A percentile compares a stretch with the other conserved stretches of the same genome.
These are phyloP conservation scores for Starmerella sp. DNA, from an alignment of 805 yeast species.

Conservation along the genomic window DNA sequence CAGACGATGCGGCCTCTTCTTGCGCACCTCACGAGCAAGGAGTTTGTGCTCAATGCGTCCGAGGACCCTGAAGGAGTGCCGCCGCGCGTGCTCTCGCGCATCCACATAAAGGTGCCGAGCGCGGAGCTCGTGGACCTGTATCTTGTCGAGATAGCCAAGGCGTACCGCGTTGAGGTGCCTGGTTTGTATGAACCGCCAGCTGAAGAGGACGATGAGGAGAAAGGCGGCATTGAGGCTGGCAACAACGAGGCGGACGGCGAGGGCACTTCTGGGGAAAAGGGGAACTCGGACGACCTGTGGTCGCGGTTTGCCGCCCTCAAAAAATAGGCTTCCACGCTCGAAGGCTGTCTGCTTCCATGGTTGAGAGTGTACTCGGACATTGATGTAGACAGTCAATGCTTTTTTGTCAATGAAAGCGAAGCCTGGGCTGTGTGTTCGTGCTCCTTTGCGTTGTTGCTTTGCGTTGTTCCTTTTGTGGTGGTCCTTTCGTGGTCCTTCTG, in stretches of 20 bases:
- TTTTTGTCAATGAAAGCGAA: too few species aligned
- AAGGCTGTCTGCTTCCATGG: too few species aligned
- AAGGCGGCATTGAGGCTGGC: not conserved
- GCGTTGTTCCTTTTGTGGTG: too few species aligned
- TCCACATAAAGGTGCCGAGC: constrained; percentile 57
- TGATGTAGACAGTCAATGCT: too few species aligned
- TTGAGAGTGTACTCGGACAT: too few species aligned
- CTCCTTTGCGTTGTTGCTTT: too few species aligned
- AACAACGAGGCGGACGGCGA: not conserved
- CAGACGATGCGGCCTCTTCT: constrained; percentile 49
- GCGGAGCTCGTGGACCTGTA: constrained; percentile 56
- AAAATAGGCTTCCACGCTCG: not conserved
- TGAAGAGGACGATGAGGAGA: not conserved
- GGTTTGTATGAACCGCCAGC: constrained; percentile 30
- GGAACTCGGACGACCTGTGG: constrained; percentile 20
- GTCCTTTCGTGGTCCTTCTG: too few species aligned
- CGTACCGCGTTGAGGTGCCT: constrained; percentile 66
- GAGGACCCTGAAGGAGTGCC: constrained; percentile 51
- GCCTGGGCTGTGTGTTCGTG: too few species aligned
- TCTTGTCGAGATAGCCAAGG: constrained; percentile 65
- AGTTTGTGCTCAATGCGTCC: constrained; percentile 45
- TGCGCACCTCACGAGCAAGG: constrained; percentile 53
- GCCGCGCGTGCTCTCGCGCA: constrained; percentile 50
- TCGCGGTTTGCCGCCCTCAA: constrained; percentile 24
- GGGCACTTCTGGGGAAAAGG: not conserved